Evolutionary conservation across 495 filamentous ascomycete genomes (phyloP).

Genomic region (Aspergillus baeticus): DNA sequence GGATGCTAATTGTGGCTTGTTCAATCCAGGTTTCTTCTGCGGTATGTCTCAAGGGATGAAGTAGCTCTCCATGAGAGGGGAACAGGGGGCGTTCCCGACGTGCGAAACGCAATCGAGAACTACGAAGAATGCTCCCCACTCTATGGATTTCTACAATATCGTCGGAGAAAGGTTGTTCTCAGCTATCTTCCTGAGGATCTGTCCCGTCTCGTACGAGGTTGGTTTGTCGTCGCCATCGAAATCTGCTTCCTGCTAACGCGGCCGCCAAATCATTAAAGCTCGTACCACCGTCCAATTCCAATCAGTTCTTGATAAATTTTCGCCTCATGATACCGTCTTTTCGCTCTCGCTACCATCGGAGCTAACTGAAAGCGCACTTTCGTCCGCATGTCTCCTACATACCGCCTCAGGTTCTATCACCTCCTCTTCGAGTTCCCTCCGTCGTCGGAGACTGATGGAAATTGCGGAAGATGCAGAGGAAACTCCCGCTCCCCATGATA

Average conservation of each 20-base stretch:
- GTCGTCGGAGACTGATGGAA: constrained; percentile 74
- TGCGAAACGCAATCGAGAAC: constrained; percentile 70
- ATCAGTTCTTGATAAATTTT: constrained; percentile 79
- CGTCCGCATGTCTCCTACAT: constrained; percentile 85
- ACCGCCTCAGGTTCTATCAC: constrained; percentile 83
- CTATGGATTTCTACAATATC: constrained; percentile 88
- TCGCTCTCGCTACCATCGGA: constrained; percentile 70
- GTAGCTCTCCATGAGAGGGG: constrained; percentile 77
- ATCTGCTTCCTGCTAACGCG: constrained; percentile 4
- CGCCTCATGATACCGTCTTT: constrained; percentile 82
- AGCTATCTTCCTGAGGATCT: constrained; percentile 90
- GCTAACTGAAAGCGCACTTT: constrained; percentile 82
- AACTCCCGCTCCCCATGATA: constrained; percentile 50
- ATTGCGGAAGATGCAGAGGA: constrained; percentile 86
- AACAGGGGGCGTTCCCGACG: constrained; percentile 79
- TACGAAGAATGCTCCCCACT: constrained; percentile 84
- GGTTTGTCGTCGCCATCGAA: constrained; percentile 18
- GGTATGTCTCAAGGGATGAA: constrained; percentile 87
- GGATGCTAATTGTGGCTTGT: constrained; percentile 6
- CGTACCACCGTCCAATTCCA: constrained; percentile 94
- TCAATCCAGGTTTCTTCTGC: constrained; percentile 79
- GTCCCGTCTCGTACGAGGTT: constrained; percentile 89
- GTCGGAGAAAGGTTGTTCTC: constrained; percentile 85
- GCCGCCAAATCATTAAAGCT: constrained; percentile 47
- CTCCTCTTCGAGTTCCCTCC: constrained; percentile 80